These are phyloP conservation scores for Kwoniella dendrophila DNA, from an alignment of 768 basidiomycete genomes.

Conservation along the genomic window DNA sequence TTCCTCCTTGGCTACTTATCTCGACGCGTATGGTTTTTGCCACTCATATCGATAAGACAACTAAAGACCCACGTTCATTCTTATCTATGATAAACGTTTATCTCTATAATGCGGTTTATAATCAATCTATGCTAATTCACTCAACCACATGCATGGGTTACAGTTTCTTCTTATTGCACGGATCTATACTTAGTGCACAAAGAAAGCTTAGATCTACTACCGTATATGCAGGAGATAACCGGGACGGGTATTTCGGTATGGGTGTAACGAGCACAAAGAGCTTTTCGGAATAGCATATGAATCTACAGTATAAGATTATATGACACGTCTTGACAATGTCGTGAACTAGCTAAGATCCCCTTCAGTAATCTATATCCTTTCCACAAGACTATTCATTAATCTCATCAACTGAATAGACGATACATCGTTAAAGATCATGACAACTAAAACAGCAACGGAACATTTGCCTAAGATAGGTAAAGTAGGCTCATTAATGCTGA, in stretches of 20 bases:
- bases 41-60: conserved; percentile 1
- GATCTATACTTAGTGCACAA: conserved; percentile 10
- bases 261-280: too few species aligned
- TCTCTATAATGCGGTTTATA: not conserved
- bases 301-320: not conserved
- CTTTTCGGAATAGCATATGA: not conserved
- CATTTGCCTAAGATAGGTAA: not conserved
- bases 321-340: not conserved
- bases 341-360: too few species aligned
- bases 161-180: not conserved
- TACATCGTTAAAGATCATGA: not conserved
- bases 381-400: too few species aligned
- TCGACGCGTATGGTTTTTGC: conserved; percentile 18
- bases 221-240: too few species aligned
- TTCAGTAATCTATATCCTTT: too few species aligned
- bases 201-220: too few species aligned
- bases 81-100: conserved; percentile 11
- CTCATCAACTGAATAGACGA: not conserved
- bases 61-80: conserved; percentile 9
- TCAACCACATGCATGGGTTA: conserved; percentile 5
- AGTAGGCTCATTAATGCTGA: conserved; percentile 1
- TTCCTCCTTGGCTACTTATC: too few species aligned
- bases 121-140: not conserved
- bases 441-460: not conserved
- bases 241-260: too few species aligned